A percentile compares a stretch with the other conserved stretches of the same genome.
Conservation (phyloP, 805 yeast species). For the Starmerella floricola region DNA sequence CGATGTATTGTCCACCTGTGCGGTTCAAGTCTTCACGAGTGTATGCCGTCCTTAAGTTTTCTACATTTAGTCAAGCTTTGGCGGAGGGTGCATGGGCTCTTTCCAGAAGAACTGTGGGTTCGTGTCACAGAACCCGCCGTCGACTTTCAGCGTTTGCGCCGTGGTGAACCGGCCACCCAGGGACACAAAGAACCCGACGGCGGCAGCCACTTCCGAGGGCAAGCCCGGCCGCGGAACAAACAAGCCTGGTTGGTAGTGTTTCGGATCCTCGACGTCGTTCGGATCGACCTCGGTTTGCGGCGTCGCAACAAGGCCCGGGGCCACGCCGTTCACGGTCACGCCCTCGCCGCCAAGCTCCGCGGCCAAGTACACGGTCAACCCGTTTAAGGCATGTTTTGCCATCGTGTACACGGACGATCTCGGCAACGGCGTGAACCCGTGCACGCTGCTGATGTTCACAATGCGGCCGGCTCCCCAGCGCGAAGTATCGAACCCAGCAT, state of each 20-base stretch:
- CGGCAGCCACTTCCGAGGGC: conserved; percentile 15
- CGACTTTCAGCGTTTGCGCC: conserved; percentile 14
- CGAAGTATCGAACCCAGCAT: conserved; percentile 11
- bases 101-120: conserved; percentile 17
- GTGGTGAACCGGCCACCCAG: conserved; percentile 15
- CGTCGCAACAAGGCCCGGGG: conserved; percentile 17
- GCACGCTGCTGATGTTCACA: conserved; percentile 17
- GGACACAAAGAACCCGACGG: conserved; percentile 12
- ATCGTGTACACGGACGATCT: conserved; percentile 12
- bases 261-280: conserved; percentile 14
- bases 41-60: no score
- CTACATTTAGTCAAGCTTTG: no score
- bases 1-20: no score
- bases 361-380: conserved; percentile 15
- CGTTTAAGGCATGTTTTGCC: conserved; percentile 16
- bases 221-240: conserved; percentile 15
- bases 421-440: conserved; percentile 16
- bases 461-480: conserved; percentile 18
- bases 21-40: no score
- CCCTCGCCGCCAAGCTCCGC: conserved; percentile 17
- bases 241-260: conserved; percentile 2
- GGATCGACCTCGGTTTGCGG: conserved; percentile 16
- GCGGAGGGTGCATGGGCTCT: no score
- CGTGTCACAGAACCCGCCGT: conserved; percentile 15
- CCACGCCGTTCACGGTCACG: conserved; percentile 16